phyloP scores from a whole-genome alignment of 2,329 filamentous ascomycete genomes.

The Trichoderma sp. region DNA sequence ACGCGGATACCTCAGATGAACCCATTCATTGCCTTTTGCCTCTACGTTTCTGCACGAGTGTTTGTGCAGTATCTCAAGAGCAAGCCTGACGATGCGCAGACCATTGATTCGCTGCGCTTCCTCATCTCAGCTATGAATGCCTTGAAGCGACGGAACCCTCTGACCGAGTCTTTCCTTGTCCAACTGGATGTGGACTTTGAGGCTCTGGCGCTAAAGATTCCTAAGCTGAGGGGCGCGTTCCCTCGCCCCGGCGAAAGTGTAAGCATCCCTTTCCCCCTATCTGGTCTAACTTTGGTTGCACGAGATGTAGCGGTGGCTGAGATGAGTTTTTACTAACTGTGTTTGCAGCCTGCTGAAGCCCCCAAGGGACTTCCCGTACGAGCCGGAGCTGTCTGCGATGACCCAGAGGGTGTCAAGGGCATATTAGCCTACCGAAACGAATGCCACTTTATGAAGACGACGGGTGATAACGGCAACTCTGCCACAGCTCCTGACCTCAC shows the following conservation, averaged over 20 bases:
- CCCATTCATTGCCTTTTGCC: conserved; percentile 89
- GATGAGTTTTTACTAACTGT: conserved; percentile 23
- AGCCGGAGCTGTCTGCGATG: conserved; percentile 31
- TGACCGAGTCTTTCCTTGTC: conserved; percentile 91
- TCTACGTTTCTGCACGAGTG: conserved; percentile 92
- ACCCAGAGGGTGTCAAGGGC: conserved; percentile 38
- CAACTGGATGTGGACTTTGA: conserved; percentile 92
- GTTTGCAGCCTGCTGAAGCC: background rate
- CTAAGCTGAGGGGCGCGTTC: conserved; percentile 54
- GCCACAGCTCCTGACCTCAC: conserved; percentile 40
- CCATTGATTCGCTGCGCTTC: conserved; percentile 80
- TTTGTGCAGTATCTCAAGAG: conserved; percentile 97
- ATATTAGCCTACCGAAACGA: conserved; percentile 46
- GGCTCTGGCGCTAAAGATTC: conserved; percentile 61
- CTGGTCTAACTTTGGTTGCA: background rate
- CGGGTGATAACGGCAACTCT: conserved; percentile 41
- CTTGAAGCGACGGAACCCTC: conserved; percentile 79
- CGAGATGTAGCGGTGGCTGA: background rate
- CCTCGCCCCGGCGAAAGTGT: conserved; percentile 52
- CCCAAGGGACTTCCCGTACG: conserved; percentile 23
- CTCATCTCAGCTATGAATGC: conserved; percentile 87
- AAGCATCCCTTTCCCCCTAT: conserved; percentile 14
- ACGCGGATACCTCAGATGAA: conserved; percentile 65
- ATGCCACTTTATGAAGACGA: conserved; percentile 42
- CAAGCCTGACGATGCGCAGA: conserved; percentile 78